A percentile compares a stretch with the other conserved stretches of the same genome.
Evolutionary conservation across 2,329 filamentous ascomycete genomes (phyloP).

Genomic region (Rhinocladiella similis): DNA sequence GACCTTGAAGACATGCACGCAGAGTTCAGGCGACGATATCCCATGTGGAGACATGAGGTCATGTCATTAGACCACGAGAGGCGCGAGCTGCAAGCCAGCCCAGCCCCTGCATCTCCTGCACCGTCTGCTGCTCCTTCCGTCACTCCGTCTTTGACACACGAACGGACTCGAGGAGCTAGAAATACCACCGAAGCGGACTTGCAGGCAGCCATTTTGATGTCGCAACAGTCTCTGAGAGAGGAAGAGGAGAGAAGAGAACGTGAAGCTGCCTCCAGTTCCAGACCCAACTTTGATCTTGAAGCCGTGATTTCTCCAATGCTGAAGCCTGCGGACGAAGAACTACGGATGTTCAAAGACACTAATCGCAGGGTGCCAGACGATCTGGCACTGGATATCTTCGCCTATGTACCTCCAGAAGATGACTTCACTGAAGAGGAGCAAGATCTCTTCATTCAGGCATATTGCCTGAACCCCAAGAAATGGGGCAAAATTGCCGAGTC

Average conservation of each 20-base stretch:
- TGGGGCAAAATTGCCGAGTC: conserved; percentile 53
- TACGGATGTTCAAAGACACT: conserved; percentile 46
- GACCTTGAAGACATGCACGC: conserved; percentile 43
- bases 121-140: conserved; percentile 29
- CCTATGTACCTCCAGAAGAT: conserved; percentile 46
- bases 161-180: conserved; percentile 45
- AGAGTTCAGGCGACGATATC: conserved; percentile 44
- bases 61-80: conserved; percentile 44
- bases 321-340: conserved; percentile 39
- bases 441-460: conserved; percentile 47
- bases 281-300: conserved; percentile 46
- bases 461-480: conserved; percentile 51
- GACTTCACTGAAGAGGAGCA: conserved; percentile 52
- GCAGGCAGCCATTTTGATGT: conserved; percentile 48
- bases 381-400: conserved; percentile 44
- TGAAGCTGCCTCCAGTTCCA: conserved; percentile 44
- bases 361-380: conserved; percentile 44
- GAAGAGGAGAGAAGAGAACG: conserved; percentile 46
- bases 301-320: conserved; percentile 52
- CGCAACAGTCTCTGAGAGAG: conserved; percentile 49
- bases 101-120: conserved; percentile 38
- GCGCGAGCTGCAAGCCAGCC: conserved; percentile 37
- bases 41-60: conserved; percentile 46
- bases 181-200: conserved; percentile 53
- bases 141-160: conserved; percentile 37